These are phyloP conservation scores for Gaultheria prostrata DNA, from an alignment of 148 eudicot genomes.

Conservation along the genomic window DNA sequence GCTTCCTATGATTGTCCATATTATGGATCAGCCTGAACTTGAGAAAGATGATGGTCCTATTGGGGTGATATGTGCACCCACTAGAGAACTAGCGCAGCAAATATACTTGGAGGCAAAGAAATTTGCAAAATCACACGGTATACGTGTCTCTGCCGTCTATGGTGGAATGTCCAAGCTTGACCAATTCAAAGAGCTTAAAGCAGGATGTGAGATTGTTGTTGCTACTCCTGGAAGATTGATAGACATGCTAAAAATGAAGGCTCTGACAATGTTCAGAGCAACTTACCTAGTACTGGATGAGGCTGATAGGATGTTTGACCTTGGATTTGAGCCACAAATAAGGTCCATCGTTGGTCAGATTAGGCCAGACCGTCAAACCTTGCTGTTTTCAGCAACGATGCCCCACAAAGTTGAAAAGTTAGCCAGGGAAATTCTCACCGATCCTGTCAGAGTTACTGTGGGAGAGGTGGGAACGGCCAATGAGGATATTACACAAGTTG, in stretches of 20 bases:
- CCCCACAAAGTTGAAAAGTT: slow-evolving; percentile 93
- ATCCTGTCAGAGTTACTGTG: slow-evolving; percentile 87
- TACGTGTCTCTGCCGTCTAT: slow-evolving; percentile 94
- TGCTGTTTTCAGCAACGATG: slow-evolving; percentile 97
- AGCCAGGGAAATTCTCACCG: slow-evolving; percentile 89
- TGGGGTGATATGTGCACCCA: slow-evolving; percentile 97
- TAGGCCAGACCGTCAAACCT: slow-evolving; percentile 94
- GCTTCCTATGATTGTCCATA: slow-evolving; percentile 97
- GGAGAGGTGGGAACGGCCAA: slow-evolving; percentile 98
- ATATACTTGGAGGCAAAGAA: slow-evolving; percentile 91
- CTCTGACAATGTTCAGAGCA: slow-evolving; percentile 80
- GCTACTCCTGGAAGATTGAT: slow-evolving; percentile 97
- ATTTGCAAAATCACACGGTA: slow-evolving; percentile 70
- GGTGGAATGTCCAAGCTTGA: slow-evolving; percentile 99
- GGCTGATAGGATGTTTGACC: slow-evolving; percentile 99
- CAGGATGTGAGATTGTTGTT: slow-evolving; percentile 90
- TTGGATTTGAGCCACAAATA: slow-evolving; percentile 98
- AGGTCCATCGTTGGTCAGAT: slow-evolving; percentile 97
- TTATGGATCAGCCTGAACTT: slow-evolving; percentile 98
- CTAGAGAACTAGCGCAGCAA: slow-evolving; percentile 97
- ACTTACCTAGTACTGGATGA: slow-evolving; percentile 97
- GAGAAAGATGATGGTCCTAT: slow-evolving; percentile 93
- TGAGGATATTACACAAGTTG: slow-evolving; percentile 93
- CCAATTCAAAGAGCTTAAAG: slow-evolving; percentile 91
- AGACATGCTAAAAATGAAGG: slow-evolving; percentile 95